A percentile compares a stretch with the other conserved stretches of the same genome.
phyloP scores from a whole-genome alignment of 2,329 filamentous ascomycete genomes.

The Fusarium transvaalense region DNA sequence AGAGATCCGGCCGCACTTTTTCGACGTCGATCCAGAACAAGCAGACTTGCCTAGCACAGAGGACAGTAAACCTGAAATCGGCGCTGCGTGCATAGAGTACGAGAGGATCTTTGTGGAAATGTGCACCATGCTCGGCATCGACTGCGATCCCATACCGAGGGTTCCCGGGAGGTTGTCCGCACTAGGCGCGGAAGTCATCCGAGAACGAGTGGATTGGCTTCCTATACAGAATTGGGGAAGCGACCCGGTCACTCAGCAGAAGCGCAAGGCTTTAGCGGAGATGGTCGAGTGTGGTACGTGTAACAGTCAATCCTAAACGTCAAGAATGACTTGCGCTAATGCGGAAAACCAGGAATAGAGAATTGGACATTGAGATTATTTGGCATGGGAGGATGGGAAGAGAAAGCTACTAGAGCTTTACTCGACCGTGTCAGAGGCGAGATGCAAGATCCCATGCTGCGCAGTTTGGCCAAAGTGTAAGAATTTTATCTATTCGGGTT shows the following conservation, averaged over 20 bases:
- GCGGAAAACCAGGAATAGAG: slow-evolving; percentile 41
- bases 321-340: slow-evolving; percentile 18
- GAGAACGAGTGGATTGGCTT: slow-evolving; percentile 57
- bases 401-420: slow-evolving; percentile 50
- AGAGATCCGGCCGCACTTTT: slow-evolving; percentile 57
- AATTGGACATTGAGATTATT: slow-evolving; percentile 53
- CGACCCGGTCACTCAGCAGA: slow-evolving; percentile 55
- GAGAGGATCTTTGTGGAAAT: slow-evolving; percentile 50
- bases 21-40: slow-evolving; percentile 53
- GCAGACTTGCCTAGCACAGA: slow-evolving; percentile 29
- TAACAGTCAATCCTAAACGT: too few species aligned
- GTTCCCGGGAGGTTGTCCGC: slow-evolving; percentile 53
- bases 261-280: slow-evolving; percentile 54
- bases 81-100: slow-evolving; percentile 52
- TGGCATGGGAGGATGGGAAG: slow-evolving; percentile 50
- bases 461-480: slow-evolving; percentile 52
- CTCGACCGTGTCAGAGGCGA: slow-evolving; percentile 51
- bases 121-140: slow-evolving; percentile 50
- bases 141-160: slow-evolving; percentile 57
- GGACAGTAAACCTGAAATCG: slow-evolving; percentile 40
- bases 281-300: slow-evolving; percentile 55
- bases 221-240: slow-evolving; percentile 57
- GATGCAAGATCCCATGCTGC: slow-evolving; percentile 47
- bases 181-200: slow-evolving; percentile 57
- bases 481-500: not conserved